These are phyloP conservation scores for Pyrenophora seminiperda DNA, from an alignment of 2,329 filamentous ascomycete species.

Conservation along the genomic window DNA sequence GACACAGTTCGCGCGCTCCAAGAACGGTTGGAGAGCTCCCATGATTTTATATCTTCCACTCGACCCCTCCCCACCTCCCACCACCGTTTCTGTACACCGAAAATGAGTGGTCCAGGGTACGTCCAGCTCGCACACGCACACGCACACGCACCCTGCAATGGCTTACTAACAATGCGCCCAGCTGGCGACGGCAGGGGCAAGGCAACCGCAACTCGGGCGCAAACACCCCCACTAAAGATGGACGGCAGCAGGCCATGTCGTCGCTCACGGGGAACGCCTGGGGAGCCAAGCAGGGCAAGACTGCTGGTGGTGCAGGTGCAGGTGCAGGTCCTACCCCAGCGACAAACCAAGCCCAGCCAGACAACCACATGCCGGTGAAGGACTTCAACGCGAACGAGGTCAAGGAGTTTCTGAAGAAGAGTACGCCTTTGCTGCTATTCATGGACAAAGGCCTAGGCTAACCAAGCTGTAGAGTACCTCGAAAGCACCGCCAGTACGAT, in stretches of 20 bases:
- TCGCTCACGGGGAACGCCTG: constrained; percentile 44
- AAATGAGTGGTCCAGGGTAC: constrained; percentile 48
- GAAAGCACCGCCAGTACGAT: constrained; percentile 38
- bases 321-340: constrained; percentile 21
- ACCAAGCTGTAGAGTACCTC: constrained; percentile 31
- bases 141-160: neutral
- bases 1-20: constrained; percentile 32
- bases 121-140: neutral
- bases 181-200: constrained; percentile 46
- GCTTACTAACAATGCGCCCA: constrained; percentile 26
- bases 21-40: constrained; percentile 27
- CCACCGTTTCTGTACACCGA: constrained; percentile 32
- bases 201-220: constrained; percentile 40
- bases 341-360: constrained; percentile 26
- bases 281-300: constrained; percentile 40
- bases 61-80: constrained; percentile 31
- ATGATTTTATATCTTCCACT: constrained; percentile 39
- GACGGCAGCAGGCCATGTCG: constrained; percentile 41
- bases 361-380: constrained; percentile 44
- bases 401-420: constrained; percentile 50
- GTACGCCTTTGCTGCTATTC: constrained; percentile 18
- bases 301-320: constrained; percentile 3
- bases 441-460: constrained; percentile 20
- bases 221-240: constrained; percentile 42
- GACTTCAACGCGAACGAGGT: constrained; percentile 54